phyloP scores from a whole-genome alignment of 2,329 filamentous ascomycete genomes.

The Mycosphaerella sp. region DNA sequence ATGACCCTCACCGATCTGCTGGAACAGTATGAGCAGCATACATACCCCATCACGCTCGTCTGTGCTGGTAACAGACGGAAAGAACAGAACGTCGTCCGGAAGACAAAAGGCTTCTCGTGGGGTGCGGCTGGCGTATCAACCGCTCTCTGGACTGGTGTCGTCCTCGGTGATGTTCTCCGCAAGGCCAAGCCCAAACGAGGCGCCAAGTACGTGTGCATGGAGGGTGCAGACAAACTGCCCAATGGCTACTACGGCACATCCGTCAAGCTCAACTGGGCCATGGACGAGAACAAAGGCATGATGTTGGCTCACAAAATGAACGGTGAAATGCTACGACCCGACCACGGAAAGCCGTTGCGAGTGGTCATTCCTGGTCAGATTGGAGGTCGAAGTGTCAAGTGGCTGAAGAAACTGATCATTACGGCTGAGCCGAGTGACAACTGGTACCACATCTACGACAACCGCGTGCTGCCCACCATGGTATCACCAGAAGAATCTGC shows the following conservation, averaged over 20 bases:
- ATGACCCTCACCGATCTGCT: conserved; percentile 68
- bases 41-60: conserved; percentile 79
- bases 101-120: conserved; percentile 93
- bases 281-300: conserved; percentile 75
- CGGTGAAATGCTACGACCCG: conserved; percentile 68
- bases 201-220: conserved; percentile 82
- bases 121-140: conserved; percentile 81
- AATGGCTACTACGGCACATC: conserved; percentile 88
- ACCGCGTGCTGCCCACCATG: conserved; percentile 80
- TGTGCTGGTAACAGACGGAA: conserved; percentile 89
- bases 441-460: conserved; percentile 95
- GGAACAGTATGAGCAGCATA: conserved; percentile 69
- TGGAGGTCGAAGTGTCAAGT: conserved; percentile 87
- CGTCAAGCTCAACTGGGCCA: conserved; percentile 78
- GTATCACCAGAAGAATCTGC: conserved; percentile 74
- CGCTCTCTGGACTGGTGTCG: conserved; percentile 77
- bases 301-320: conserved; percentile 91
- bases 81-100: conserved; percentile 84
- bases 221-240: conserved; percentile 77
- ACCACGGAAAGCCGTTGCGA: conserved; percentile 79
- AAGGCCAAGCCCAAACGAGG: conserved; percentile 60
- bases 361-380: conserved; percentile 86
- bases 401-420: conserved; percentile 74
- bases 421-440: conserved; percentile 77
- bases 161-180: conserved; percentile 64